Conservation (phyloP, 1,284 basidiomycete species). For the Coniferiporia weirii region DNA sequence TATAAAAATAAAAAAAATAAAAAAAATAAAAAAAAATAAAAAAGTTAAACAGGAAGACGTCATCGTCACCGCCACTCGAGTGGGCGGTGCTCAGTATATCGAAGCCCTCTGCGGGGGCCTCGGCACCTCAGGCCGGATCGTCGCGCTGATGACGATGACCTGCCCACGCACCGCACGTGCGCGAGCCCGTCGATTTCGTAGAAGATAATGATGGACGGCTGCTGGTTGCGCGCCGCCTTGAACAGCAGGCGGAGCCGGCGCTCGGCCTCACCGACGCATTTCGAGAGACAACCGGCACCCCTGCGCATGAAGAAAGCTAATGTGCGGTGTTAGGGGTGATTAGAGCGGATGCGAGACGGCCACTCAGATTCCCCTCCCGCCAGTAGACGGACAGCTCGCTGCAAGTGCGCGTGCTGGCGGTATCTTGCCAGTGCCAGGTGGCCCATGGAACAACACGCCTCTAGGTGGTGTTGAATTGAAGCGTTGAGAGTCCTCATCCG, state of each 20-base stretch:
- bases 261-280: conserved; percentile 99
- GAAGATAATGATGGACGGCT: conserved; percentile 96
- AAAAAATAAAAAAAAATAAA: no score
- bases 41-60: no score
- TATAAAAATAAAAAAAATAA: no score
- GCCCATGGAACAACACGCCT: conserved; percentile 97
- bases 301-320: conserved; percentile 99
- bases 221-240: conserved; percentile 89
- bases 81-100: no score
- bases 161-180: conserved; percentile 92
- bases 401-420: conserved; percentile 91
- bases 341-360: background rate
- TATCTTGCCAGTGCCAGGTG: conserved; percentile 93
- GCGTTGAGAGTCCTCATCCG: conserved; percentile 85
- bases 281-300: conserved; percentile 95
- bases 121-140: conserved; percentile 96
- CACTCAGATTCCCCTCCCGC: conserved; percentile 81
- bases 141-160: conserved; percentile 98
- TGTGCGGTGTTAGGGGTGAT: conserved; percentile 8
- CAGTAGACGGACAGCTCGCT: conserved; percentile 85
- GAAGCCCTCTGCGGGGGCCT: no score
- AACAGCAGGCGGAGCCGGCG: conserved; percentile 93
- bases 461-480: conserved; percentile 95
- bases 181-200: conserved; percentile 99
- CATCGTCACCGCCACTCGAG: no score